These are phyloP conservation scores for Camptophora hylomeconis DNA, from an alignment of 2,329 filamentous ascomycete genomes.

Conservation along the genomic window DNA sequence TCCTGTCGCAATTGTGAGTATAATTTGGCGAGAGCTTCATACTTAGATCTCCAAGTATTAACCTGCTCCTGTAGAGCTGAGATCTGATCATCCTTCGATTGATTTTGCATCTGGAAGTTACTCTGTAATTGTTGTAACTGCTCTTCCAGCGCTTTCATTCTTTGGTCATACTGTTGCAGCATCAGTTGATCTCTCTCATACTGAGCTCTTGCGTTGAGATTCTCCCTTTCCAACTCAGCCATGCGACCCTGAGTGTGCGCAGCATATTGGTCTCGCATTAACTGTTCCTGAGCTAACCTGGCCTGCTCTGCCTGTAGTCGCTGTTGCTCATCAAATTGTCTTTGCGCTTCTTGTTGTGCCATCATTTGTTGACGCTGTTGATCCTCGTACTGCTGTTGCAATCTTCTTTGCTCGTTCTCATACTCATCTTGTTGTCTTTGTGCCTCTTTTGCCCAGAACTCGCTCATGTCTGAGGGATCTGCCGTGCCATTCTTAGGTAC, in stretches of 20 bases:
- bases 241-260: conserved; percentile 93
- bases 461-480: conserved; percentile 87
- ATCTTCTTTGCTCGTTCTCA: conserved; percentile 78
- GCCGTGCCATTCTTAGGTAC: conserved; percentile 49
- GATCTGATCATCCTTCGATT: conserved; percentile 90
- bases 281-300: conserved; percentile 75
- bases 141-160: conserved; percentile 82
- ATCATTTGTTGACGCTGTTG: conserved; percentile 71
- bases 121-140: conserved; percentile 72
- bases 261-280: conserved; percentile 76
- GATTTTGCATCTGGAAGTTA: conserved; percentile 72
- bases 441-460: conserved; percentile 95
- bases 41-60: conserved; percentile 95
- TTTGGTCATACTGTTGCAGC: conserved; percentile 90
- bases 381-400: conserved; percentile 77
- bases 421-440: conserved; percentile 87
- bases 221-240: conserved; percentile 89
- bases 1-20: conserved; percentile 94
- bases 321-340: conserved; percentile 95
- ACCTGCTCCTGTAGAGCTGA: conserved; percentile 87
- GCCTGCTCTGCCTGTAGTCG: conserved; percentile 78
- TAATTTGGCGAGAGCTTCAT: conserved; percentile 88
- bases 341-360: conserved; percentile 70
- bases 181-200: conserved; percentile 96
- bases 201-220: conserved; percentile 83